A percentile compares a stretch with the other conserved stretches of the same genome.
Conservation (phyloP, 331 rosid genomes). For the Pyracantha coccinea region DNA sequence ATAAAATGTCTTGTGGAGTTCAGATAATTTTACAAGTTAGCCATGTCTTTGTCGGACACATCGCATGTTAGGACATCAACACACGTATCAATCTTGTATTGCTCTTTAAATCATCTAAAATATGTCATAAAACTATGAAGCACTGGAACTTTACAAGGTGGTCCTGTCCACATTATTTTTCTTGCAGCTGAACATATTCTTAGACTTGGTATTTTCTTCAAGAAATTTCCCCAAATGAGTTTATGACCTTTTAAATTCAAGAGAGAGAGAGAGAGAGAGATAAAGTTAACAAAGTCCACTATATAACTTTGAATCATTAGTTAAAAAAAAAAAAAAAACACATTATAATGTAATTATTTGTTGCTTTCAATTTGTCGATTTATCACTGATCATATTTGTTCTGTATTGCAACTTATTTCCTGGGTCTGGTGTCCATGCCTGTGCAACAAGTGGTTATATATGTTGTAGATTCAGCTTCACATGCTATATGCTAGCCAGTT, state of each 20-base stretch:
- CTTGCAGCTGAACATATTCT: neutral
- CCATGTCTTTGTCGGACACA: no score
- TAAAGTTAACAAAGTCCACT: neutral
- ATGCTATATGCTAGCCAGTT: neutral
- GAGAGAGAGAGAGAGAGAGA: neutral
- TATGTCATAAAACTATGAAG: neutral
- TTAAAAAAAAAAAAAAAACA: neutral
- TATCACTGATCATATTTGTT: neutral
- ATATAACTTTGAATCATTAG: neutral
- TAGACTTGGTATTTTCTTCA: neutral
- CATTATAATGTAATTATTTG: neutral
- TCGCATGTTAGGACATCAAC: neutral
- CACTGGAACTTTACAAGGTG: neutral
- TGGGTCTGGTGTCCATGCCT: neutral
- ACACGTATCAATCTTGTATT: neutral
- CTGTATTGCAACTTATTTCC: neutral
- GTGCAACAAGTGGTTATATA: neutral
- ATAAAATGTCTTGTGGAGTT: no score
- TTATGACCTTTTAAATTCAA: neutral
- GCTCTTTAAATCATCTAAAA: neutral
- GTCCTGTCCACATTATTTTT: neutral
- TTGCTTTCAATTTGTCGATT: neutral
- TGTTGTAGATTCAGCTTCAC: neutral
- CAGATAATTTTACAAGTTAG: no score
- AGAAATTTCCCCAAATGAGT: neutral